A percentile compares a stretch with the other conserved stretches of the same genome.
phyloP scores from a whole-genome alignment of 78 protist genomes.

The slime mould (Dictyostelium discoideum) region dicty_2.7 NC_007088.5:5517001-5517500 shows the following conservation, averaged over 20 bases:
- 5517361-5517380: neutral
- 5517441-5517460: constrained; percentile 52
- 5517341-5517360: constrained; percentile 3
- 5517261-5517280: neutral
- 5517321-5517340: neutral
- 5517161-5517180: neutral
- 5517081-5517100: too few species aligned
- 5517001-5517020: too few species aligned
- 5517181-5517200: neutral
- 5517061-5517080: too few species aligned
- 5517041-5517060: too few species aligned
- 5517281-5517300: neutral
- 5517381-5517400: constrained; percentile 72
- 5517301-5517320: neutral
- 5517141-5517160: neutral
- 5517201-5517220: too few species aligned
- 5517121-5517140: neutral
- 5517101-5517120: neutral
- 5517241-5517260: neutral
- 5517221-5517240: neutral
- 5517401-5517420: constrained; percentile 30
- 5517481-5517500: constrained; percentile 56
- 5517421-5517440: constrained; percentile 15
- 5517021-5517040: too few species aligned
- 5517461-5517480: constrained; percentile 59